Evolutionary conservation across 176 grass and related monocot species (phyloP).

Genomic region (Oryza meyeriana): DNA sequence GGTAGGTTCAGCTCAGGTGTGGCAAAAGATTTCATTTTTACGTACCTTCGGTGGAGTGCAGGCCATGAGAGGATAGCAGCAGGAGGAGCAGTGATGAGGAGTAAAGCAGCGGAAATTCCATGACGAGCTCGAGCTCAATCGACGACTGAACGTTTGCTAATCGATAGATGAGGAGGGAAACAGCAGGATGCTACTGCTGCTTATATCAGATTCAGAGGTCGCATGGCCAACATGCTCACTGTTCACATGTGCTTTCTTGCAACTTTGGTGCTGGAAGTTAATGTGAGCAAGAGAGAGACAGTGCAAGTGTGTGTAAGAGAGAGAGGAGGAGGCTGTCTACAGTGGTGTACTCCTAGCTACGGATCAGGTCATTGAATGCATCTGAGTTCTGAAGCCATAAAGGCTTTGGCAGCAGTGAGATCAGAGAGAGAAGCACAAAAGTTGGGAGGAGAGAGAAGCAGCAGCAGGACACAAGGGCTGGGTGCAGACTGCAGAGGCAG

Average conservation of each 20-base stretch:
- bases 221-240: slow-evolving; percentile 27
- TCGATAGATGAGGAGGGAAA: slow-evolving; percentile 17
- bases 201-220: slow-evolving; percentile 21
- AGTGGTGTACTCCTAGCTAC: slow-evolving; percentile 11
- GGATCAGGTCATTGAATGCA: slow-evolving; percentile 55
- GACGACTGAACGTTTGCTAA: slow-evolving; percentile 21
- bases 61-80: slow-evolving; percentile 26
- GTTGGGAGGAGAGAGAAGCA: slow-evolving; percentile 30
- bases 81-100: slow-evolving; percentile 35
- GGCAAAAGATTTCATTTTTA: neutral
- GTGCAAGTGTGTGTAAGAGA: neutral
- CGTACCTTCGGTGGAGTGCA: slow-evolving; percentile 32
- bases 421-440: slow-evolving; percentile 34
- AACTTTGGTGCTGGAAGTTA: slow-evolving; percentile 25
- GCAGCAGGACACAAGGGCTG: slow-evolving; percentile 3
- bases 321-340: slow-evolving; percentile 22
- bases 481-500: slow-evolving; percentile 22
- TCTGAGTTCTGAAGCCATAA: slow-evolving; percentile 43
- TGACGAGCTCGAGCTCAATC: slow-evolving; percentile 1
- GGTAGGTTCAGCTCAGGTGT: neutral
- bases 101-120: slow-evolving; percentile 26
- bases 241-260: slow-evolving; percentile 43
- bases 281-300: slow-evolving; percentile 12
- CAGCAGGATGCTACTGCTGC: neutral
- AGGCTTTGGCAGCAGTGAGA: slow-evolving; percentile 31